Conservation (phyloP, 768 basidiomycete genomes). For the Lactarius tabidus region DNA sequence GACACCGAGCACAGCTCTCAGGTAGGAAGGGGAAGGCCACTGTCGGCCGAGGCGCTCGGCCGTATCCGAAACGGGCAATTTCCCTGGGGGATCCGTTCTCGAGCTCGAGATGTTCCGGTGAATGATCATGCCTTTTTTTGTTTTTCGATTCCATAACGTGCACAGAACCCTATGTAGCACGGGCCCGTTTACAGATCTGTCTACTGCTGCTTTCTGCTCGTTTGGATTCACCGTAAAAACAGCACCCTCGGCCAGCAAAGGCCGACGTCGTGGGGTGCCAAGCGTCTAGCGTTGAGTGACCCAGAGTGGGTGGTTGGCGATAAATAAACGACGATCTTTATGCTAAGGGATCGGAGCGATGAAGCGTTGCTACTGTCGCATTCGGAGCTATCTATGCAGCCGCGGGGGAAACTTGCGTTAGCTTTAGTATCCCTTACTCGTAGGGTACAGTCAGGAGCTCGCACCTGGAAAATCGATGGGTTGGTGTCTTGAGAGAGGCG, state of each 20-base stretch:
- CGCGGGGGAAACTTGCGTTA: no score
- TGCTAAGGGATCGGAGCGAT: background rate
- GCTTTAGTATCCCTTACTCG: no score
- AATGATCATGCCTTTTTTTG: no score
- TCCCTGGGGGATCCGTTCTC: constrained; percentile 6
- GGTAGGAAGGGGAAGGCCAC: background rate
- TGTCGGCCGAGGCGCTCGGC: constrained; percentile 1
- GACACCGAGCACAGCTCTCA: constrained; percentile 17
- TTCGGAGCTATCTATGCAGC: background rate
- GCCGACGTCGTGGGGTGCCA: constrained; percentile 8
- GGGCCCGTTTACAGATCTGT: no score
- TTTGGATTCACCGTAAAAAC: no score
- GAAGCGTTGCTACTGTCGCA: background rate
- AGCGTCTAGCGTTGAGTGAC: constrained; percentile 12
- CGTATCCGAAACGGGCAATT: background rate
- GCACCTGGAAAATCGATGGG: no score
- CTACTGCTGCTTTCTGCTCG: no score
- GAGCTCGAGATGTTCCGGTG: background rate
- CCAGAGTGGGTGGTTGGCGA: background rate
- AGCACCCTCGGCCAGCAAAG: no score
- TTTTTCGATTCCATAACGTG: no score
- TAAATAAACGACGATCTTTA: background rate
- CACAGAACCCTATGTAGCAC: no score
- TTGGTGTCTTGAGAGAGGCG: no score
- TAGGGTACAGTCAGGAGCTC: no score